phyloP scores from a whole-genome alignment of 192 early-diverging fungal species.

The Podila clonocystis region DNA sequence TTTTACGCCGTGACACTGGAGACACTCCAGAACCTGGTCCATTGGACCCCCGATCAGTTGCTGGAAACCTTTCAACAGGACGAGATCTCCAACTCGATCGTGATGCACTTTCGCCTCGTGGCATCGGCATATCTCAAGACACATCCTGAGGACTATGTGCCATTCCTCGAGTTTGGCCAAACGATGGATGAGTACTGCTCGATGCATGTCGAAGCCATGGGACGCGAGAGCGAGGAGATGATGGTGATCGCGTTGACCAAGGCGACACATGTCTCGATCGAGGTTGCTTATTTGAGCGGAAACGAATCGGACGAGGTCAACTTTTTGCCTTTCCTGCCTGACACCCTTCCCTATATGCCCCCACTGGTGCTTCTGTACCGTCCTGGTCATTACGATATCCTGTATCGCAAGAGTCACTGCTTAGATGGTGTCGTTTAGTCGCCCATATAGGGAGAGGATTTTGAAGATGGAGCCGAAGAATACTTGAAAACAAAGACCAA shows the following conservation, averaged over 20 bases:
- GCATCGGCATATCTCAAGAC: constrained; percentile 66
- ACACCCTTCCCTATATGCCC: constrained; percentile 51
- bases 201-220: constrained; percentile 66
- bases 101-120: constrained; percentile 65
- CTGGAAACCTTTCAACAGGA: constrained; percentile 62
- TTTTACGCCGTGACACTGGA: constrained; percentile 62
- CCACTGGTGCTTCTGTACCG: constrained; percentile 61
- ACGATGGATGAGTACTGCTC: constrained; percentile 66
- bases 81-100: constrained; percentile 66
- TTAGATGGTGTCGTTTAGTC: constrained; percentile 41
- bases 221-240: constrained; percentile 80
- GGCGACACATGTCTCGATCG: constrained; percentile 67
- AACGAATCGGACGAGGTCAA: constrained; percentile 66
- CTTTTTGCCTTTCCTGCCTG: constrained; percentile 79
- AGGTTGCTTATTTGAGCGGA: constrained; percentile 77
- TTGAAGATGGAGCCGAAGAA: too few species aligned
- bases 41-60: constrained; percentile 44
- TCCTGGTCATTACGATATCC: constrained; percentile 82
- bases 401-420: constrained; percentile 65
- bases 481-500: too few species aligned
- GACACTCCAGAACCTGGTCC: constrained; percentile 45
- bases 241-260: constrained; percentile 82
- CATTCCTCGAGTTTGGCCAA: constrained; percentile 64
- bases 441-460: not conserved
- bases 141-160: constrained; percentile 65